Evolutionary conservation across 1,139 yeast species (phyloP).

Genomic region (Candida glucosophila): DNA sequence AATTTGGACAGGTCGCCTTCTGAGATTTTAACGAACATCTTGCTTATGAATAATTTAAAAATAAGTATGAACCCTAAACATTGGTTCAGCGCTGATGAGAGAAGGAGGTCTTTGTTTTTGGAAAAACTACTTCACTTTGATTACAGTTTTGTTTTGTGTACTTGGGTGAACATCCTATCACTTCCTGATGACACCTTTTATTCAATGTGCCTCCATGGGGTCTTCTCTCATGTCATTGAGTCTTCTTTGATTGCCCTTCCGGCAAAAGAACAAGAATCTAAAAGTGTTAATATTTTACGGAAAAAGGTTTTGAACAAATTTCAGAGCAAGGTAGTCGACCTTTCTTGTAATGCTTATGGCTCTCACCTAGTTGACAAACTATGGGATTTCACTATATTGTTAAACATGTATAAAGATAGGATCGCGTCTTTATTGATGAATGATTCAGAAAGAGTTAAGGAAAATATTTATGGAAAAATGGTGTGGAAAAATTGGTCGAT

Average conservation of each 20-base stretch:
- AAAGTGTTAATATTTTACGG: constrained; percentile 42
- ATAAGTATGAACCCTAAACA: constrained; percentile 76
- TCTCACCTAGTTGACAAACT: constrained; percentile 83
- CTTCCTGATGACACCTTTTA: constrained; percentile 50
- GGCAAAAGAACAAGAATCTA: constrained; percentile 29
- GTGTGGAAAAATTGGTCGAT: constrained; percentile 95
- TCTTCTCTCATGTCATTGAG: constrained; percentile 80
- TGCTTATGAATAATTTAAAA: constrained; percentile 60
- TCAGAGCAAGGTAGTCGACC: constrained; percentile 40
- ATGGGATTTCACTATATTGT: constrained; percentile 69
- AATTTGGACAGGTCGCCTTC: constrained; percentile 36
- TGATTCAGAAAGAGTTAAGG: constrained; percentile 66
- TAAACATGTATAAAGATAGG: constrained; percentile 81
- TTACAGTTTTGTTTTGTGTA: constrained; percentile 44
- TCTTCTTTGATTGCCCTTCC: constrained; percentile 37
- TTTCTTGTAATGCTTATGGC: constrained; percentile 83
- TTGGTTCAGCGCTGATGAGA: constrained; percentile 88
- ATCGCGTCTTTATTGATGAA: constrained; percentile 61
- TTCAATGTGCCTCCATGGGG: constrained; percentile 80
- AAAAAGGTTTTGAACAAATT: constrained; percentile 68
- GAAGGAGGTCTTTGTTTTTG: constrained; percentile 68
- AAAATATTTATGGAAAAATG: constrained; percentile 75
- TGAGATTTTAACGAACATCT: constrained; percentile 53
- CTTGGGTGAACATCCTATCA: constrained; percentile 53
- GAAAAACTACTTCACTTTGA: constrained; percentile 68